Evolutionary conservation across 345 rosid genomes (phyloP).

Genomic region (Bruguiera gymnorhiza): DNA sequence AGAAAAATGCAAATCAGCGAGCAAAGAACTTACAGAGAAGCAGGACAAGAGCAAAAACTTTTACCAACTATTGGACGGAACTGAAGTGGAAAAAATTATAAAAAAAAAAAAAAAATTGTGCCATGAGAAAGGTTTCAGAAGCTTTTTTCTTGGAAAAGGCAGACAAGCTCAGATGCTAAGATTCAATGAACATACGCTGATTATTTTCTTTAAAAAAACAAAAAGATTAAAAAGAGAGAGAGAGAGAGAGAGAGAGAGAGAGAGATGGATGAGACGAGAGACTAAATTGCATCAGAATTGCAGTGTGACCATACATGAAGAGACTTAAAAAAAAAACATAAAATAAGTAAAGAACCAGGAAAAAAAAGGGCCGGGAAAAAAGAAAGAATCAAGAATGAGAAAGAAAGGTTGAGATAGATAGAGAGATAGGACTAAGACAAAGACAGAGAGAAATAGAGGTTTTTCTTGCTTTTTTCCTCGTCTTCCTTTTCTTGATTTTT

Average conservation of each 20-base stretch:
- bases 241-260: too few species aligned
- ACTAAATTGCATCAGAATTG: conserved; percentile 1
- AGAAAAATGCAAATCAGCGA: too few species aligned
- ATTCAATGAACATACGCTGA: conserved; percentile 30
- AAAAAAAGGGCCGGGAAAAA: conserved; percentile 6
- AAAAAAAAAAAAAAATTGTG: conserved; percentile 7
- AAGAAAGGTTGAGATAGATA: conserved; percentile 2
- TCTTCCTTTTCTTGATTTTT: background rate
- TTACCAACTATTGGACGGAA: conserved; percentile 18
- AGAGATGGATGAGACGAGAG: background rate
- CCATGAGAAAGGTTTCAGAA: conserved; percentile 18
- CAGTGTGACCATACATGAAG: background rate
- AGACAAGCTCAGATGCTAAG: conserved; percentile 51
- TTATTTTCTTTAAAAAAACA: too few species aligned
- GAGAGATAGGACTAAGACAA: background rate
- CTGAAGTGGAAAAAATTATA: background rate
- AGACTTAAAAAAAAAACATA: background rate
- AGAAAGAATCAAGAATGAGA: conserved; percentile 4
- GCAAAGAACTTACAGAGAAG: conserved; percentile 10
- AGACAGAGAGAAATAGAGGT: background rate
- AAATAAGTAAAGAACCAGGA: background rate
- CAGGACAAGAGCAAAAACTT: conserved; percentile 12
- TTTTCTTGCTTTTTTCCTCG: background rate
- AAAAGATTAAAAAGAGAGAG: too few species aligned
- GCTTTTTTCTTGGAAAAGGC: conserved; percentile 17